Conservation (phyloP, 352 stramenopile genomes). For the Globisporangium mamillatum region DNA sequence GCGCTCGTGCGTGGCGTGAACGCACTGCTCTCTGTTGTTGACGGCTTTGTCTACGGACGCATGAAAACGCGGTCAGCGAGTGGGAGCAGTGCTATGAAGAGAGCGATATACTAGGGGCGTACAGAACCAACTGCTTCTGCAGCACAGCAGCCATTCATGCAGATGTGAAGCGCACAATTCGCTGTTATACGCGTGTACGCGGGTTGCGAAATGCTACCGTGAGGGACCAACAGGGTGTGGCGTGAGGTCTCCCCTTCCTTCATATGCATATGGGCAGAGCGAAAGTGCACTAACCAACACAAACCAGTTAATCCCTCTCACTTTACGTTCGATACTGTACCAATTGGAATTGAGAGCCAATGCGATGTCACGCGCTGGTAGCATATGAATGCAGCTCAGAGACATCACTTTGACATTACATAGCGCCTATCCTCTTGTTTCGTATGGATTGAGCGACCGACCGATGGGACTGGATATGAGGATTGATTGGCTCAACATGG, state of each 20-base stretch:
- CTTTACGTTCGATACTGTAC: too few species aligned
- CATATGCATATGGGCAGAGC: neutral
- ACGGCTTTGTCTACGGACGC: neutral
- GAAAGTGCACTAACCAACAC: neutral
- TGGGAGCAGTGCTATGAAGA: too few species aligned
- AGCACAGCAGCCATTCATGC: neutral
- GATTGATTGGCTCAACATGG: neutral
- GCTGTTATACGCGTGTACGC: neutral
- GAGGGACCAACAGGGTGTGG: neutral
- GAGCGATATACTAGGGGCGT: too few species aligned
- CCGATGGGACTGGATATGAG: neutral
- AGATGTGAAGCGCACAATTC: neutral
- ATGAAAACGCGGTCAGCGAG: neutral
- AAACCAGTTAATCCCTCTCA: too few species aligned
- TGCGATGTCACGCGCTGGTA: neutral
- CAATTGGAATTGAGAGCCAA: neutral
- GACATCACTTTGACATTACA: neutral
- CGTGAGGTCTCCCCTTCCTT: neutral
- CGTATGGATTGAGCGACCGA: neutral
- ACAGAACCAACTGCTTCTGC: conserved; percentile 7
- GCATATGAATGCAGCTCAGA: neutral
- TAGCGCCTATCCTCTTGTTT: neutral
- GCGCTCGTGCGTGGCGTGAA: neutral
- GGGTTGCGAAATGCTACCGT: neutral
- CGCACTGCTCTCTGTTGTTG: neutral